phyloP scores from a whole-genome alignment of 768 basidiomycete genomes.

The Sporobolomyces roseus region DNA sequence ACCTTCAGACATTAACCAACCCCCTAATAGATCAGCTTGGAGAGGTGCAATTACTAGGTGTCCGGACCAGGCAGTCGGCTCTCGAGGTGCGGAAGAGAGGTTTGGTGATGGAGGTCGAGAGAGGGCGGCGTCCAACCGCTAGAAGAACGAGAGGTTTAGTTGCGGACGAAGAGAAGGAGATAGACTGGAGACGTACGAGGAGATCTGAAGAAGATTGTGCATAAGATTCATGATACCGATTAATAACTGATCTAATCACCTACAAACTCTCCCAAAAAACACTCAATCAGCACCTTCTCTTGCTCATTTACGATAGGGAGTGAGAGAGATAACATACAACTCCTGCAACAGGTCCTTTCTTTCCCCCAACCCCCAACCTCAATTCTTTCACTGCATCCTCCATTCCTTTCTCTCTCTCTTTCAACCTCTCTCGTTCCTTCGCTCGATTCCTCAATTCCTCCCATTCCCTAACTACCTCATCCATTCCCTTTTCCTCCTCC shows the following conservation, averaged over 20 bases:
- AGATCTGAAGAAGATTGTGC: conserved; percentile 16
- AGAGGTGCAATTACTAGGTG: conserved; percentile 15
- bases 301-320: not conserved
- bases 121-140: conserved; percentile 32
- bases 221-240: conserved; percentile 37
- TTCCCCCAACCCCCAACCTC: conserved; percentile 3
- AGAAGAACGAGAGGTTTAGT: not conserved
- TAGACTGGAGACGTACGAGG: not conserved
- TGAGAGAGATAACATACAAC: conserved; percentile 9
- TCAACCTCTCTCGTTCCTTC: conserved; percentile 22
- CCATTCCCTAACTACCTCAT: not conserved
- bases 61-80: conserved; percentile 28
- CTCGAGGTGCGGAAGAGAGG: conserved; percentile 23
- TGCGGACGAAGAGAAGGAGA: too few relatives aligned
- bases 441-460: not conserved
- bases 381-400: conserved; percentile 27
- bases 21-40: conserved; percentile 19
- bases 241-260: conserved; percentile 28
- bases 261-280: not conserved
- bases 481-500: not conserved
- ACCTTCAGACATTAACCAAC: conserved; percentile 17
- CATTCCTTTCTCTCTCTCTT: conserved; percentile 16
- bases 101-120: conserved; percentile 6
- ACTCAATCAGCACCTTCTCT: not conserved
- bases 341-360: conserved; percentile 4